Evolutionary conservation across 805 yeast species (phyloP).

Genomic region (Grigorovia jiainica): DNA sequence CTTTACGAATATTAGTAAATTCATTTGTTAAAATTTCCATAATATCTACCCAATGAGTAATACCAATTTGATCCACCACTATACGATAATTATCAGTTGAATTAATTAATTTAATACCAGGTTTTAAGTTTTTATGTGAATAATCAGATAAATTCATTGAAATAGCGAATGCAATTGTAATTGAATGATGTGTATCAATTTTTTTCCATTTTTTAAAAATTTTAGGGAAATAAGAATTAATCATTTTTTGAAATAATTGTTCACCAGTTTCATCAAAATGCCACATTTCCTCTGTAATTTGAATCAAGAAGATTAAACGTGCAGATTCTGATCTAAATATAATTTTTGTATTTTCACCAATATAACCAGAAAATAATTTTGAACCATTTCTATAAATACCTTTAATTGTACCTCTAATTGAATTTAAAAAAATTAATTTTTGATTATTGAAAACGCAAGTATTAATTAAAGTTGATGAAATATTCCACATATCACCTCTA

Average conservation of each 20-base stretch:
- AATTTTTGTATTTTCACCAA: slow-evolving; percentile 65
- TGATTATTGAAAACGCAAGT: slow-evolving; percentile 62
- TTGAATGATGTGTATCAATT: slow-evolving; percentile 79
- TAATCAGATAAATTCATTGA: slow-evolving; percentile 50
- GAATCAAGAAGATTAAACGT: slow-evolving; percentile 70
- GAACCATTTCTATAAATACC: slow-evolving; percentile 56
- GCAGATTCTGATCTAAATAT: slow-evolving; percentile 91
- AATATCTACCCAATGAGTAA: slow-evolving; percentile 81
- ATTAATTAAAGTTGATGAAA: slow-evolving; percentile 52
- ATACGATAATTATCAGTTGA: slow-evolving; percentile 80
- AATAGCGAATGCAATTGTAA: slow-evolving; percentile 79
- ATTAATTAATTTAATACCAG: slow-evolving; percentile 62
- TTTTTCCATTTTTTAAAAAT: slow-evolving; percentile 83
- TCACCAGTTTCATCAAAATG: slow-evolving; percentile 96
- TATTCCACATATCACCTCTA: slow-evolving; percentile 88
- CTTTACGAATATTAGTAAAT: slow-evolving; percentile 71
- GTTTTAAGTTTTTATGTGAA: slow-evolving; percentile 49
- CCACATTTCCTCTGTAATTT: slow-evolving; percentile 95
- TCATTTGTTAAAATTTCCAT: slow-evolving; percentile 82
- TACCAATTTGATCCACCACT: slow-evolving; percentile 89
- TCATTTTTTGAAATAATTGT: slow-evolving; percentile 82
- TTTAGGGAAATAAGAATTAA: slow-evolving; percentile 85
- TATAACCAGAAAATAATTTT: slow-evolving; percentile 63
- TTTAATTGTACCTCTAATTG: slow-evolving; percentile 55
- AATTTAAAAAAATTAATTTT: slow-evolving; percentile 48